These are phyloP conservation scores for Tulasnella sp. DNA, from an alignment of 768 basidiomycete genomes.

Conservation along the genomic window DNA sequence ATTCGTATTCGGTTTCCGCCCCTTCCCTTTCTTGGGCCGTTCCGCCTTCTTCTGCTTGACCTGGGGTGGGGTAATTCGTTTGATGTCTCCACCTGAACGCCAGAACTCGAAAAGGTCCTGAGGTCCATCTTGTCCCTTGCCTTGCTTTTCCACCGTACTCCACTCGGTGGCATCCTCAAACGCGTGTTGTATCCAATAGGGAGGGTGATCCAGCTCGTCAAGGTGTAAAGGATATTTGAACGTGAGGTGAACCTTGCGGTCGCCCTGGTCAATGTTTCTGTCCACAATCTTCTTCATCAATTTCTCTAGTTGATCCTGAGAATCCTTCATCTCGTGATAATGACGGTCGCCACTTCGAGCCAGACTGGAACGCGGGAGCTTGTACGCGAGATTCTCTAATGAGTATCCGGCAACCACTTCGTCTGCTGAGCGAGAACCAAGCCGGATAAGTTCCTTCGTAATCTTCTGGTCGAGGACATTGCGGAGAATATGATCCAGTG, in stretches of 20 bases:
- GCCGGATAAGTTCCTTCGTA: slow-evolving; percentile 49
- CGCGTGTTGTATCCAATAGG: slow-evolving; percentile 35
- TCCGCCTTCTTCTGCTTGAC: no score
- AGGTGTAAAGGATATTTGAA: slow-evolving; percentile 39
- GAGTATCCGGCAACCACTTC: slow-evolving; percentile 9
- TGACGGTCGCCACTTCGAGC: slow-evolving; percentile 28
- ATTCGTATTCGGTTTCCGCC: no score
- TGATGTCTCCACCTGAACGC: no score
- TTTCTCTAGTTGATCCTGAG: slow-evolving; percentile 36
- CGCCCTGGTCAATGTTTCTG: slow-evolving; percentile 27
- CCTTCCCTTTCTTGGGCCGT: no score
- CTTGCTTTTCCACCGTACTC: no score
- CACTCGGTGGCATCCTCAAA: slow-evolving; percentile 20
- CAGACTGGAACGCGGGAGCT: not conserved
- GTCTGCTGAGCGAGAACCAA: slow-evolving; percentile 37
- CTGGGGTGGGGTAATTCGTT: no score
- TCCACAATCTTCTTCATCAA: slow-evolving; percentile 36
- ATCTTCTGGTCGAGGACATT: slow-evolving; percentile 54
- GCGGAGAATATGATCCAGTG: slow-evolving; percentile 57
- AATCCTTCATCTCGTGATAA: slow-evolving; percentile 31
- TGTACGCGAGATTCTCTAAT: not conserved
- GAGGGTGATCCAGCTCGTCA: slow-evolving; percentile 33
- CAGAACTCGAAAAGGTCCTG: no score
- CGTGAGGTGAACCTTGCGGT: slow-evolving; percentile 34
- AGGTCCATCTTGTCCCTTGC: no score